Evolutionary conservation across 495 filamentous ascomycete species (phyloP), one percentile per base, ranked within the genome.

Genomic region (Lichina pygmaea): DNA sequence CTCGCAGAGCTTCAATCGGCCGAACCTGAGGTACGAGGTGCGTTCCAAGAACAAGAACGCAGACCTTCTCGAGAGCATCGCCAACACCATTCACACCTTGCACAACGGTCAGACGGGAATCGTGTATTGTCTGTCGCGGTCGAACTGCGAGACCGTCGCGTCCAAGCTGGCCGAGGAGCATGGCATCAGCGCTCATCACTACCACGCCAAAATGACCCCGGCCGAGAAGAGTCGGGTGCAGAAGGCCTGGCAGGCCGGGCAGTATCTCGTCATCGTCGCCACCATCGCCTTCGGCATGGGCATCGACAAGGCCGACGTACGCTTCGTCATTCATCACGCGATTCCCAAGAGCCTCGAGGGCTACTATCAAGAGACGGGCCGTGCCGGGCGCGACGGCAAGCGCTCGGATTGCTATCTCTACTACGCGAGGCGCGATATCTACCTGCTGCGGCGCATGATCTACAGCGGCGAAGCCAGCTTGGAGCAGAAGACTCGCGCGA

Each of bases 211-310:
- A 6, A 73, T 95, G 60, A 58, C 70, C 3, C 46, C 75, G 0
- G 52, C 66, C 7, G 67, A 77, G 13, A 86, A 81, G 57, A 58
- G 61, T 1, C 45, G 66, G 6, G 66, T 85, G 6, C 91, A 94
- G 55, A 68, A 67, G 46, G 53, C 72, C 5, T 99, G 89, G 89
- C 91, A 95, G 55, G 55, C 58, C 17, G 81, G 84, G 3, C 60
- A 62, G 48, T 68, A 72, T 49, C 76, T 92, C 48, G 82, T 99
- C 34, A 86, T 99, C 24, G 89, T 99, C 31, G 91, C 89, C n/a
- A 99, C 89, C 0, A 94, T 95, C 57, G 89, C 89, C 31, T 97
- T 97, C 56, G 89, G 89, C 8, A 97, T 97, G 89, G 89, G 89
- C 12, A 95, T 97, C 46, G 89, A 97, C 60, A 97, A 97, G 58